These are phyloP conservation scores for Plasmodium yoelii DNA, from an alignment of 169 alveolate species.

Conservation along the genomic window DNA sequence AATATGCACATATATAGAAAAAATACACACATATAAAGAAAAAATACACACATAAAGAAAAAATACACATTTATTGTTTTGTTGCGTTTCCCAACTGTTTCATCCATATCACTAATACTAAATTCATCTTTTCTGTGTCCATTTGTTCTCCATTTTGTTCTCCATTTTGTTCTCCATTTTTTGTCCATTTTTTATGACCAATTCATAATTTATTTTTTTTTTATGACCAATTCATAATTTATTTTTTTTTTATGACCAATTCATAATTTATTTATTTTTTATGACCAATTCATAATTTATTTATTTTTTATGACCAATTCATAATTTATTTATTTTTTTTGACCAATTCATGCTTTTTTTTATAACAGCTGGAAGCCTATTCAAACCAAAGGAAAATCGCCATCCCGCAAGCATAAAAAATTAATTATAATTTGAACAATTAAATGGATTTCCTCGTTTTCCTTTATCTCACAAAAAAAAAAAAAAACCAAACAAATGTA, in stretches of 20 bases:
- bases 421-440: not conserved
- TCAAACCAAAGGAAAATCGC: constrained; percentile 62
- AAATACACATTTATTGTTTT: too few species aligned
- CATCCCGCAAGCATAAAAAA: constrained; percentile 29
- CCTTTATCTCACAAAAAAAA: not conserved
- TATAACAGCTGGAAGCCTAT: constrained; percentile 41
- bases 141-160: too few species aligned
- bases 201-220: too few species aligned
- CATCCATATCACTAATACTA: not conserved
- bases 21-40: too few species aligned
- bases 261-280: too few species aligned
- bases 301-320: not conserved
- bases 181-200: too few species aligned
- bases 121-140: not conserved
- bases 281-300: too few species aligned
- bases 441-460: not conserved
- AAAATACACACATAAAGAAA: not conserved
- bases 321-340: not conserved
- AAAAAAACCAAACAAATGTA: not conserved
- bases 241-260: too few species aligned
- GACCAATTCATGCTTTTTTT: constrained; percentile 3
- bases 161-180: too few species aligned
- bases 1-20: not conserved
- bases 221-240: too few species aligned
- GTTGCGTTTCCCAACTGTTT: too few species aligned